Evolutionary conservation across 768 basidiomycete species (phyloP).

Genomic region (Coprinellus aureogranulatus): DNA sequence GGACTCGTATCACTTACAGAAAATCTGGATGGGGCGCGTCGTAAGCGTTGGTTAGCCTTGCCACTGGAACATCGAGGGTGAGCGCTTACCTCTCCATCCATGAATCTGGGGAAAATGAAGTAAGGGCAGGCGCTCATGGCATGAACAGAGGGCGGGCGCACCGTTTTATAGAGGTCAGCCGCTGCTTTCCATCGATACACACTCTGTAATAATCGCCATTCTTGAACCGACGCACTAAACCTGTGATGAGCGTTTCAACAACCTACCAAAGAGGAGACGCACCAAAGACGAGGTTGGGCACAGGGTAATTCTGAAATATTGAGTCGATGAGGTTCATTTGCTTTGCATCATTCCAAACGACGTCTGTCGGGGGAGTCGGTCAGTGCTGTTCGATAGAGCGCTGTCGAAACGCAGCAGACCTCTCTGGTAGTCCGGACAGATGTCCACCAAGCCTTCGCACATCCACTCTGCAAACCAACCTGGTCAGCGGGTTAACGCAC

Average conservation of each 20-base stretch:
- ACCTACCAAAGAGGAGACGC: neutral
- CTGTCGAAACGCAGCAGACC: neutral
- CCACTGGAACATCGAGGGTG: conserved; percentile 8
- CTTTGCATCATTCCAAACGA: conserved; percentile 77
- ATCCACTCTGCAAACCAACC: neutral
- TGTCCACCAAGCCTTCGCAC: neutral
- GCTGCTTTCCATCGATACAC: conserved; percentile 81
- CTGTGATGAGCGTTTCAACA: conserved; percentile 29
- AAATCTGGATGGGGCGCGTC: conserved; percentile 52
- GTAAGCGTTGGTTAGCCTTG: conserved; percentile 2
- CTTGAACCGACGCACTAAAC: conserved; percentile 22
- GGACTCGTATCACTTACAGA: conserved; percentile 5
- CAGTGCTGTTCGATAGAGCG: neutral
- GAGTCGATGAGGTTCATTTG: conserved; percentile 77
- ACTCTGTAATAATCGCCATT: conserved; percentile 65
- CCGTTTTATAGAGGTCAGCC: conserved; percentile 72
- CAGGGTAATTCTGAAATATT: conserved; percentile 70
- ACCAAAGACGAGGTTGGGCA: conserved; percentile 63
- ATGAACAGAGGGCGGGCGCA: conserved; percentile 28
- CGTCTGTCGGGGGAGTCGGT: conserved; percentile 39
- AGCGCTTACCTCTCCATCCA: conserved; percentile 60
- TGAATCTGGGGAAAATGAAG: conserved; percentile 44
- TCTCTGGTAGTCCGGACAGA: conserved; percentile 4
- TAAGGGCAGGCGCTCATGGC: neutral
- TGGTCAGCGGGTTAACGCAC: neutral